Base-by-base conservation (phyloP, 768 basidiomycete genomes). In the Lactifluus hygrophoroides region DNA sequence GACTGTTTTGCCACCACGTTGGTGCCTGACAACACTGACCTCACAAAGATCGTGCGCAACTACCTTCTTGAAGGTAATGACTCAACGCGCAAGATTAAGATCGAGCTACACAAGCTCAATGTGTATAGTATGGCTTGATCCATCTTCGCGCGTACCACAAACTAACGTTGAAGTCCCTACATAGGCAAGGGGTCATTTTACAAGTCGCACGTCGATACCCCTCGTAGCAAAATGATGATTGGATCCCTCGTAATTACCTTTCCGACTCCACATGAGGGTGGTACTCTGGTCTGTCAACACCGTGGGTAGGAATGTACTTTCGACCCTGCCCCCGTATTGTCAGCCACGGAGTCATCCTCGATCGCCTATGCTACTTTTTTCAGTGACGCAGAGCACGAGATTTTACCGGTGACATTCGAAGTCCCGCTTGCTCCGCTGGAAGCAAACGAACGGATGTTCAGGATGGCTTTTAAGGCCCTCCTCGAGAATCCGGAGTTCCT, bases 301-400 rank as follows among this genome's bases (percentile, higher is more conserved):
- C 57, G 48, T 11, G 69, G 63, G 11, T 56, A 67, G 16, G 73
- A 74, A 44, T 75, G 71, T 70, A 65, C 60, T 0, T 70, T 77
- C 40, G 76, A 78, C 55, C 73, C 77, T 5, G 65, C 70, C 4
- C 51, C 66, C 16, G 54, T 64, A 3, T 51, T 74, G 19, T 48
- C 56, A 1, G 48, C 57, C 10, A 6, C 58, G 8, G 9, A 10
- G 2, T 35, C 27, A 9, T 62, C 65, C 6, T 66, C 56, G 10
- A 65, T 74, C 10, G 71, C 68, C 11, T 80, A 74, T 66, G 66
- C 69, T 30, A 73, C 76, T 14, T 77, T 80, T 57, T 74, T 70
- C 66, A 70, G 72, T 42, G 77, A 79, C 44, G 67, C 77, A 55
- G 73, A 78, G 44, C 76, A 78, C 58, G 76, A 80, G 55, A 75